Evolutionary conservation across 2,329 filamentous ascomycete genomes (phyloP), one percentile per base, ranked within the genome.

Genomic region (Eutypella sp.): DNA sequence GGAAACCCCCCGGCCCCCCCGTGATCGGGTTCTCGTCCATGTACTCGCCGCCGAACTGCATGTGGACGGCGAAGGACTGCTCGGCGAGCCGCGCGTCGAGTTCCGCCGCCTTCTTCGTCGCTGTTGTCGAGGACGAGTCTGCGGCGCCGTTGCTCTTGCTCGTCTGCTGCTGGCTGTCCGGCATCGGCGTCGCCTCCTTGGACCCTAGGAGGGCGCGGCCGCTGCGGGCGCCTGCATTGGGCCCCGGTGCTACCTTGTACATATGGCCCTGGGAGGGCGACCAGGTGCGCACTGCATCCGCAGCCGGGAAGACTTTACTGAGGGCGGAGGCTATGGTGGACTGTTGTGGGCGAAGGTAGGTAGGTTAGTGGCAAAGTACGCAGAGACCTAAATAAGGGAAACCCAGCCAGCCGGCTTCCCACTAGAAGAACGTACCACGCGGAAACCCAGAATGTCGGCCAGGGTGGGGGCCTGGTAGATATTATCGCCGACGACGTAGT

Each of bases 1-100:
- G 79, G 62, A 85, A 85, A 44, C 82, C 79, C 41, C 82, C 82
- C 1, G 82, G 82, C 24, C 76, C 73, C 41, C 82, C 82, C 1
- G 80, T 84, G 55, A 85, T 84, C 36, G 81, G 80, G 53, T 83
- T 85, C 61, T 84, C 79, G 62, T 85, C 79, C 64, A 85, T 78
- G 58, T 81, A 85, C 52, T 85, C 81, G 41, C 79, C 76, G 31
- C 80, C 81, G 53, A 77, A 79, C 50, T 72, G 73, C 63, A 79
- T 69, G 53, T 82, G 78, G 34, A 79, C 70, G 53, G 70, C 64
- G 50, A 81, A 75, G 0, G 81, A 77, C 54, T 83, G 78, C 53
- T 83, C 78, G 2, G 80, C 71, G 3, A 78, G 62, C 13, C 72
- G 68, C 4, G 62, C 51, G 48, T 76, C 69, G 3, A 75, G 60